Percentiles rank a stretch among this genome's conserved stretches.
Evolutionary conservation across 1,139 yeast genomes (phyloP).

Genomic region (Saccharomyces hybrid): DNA sequence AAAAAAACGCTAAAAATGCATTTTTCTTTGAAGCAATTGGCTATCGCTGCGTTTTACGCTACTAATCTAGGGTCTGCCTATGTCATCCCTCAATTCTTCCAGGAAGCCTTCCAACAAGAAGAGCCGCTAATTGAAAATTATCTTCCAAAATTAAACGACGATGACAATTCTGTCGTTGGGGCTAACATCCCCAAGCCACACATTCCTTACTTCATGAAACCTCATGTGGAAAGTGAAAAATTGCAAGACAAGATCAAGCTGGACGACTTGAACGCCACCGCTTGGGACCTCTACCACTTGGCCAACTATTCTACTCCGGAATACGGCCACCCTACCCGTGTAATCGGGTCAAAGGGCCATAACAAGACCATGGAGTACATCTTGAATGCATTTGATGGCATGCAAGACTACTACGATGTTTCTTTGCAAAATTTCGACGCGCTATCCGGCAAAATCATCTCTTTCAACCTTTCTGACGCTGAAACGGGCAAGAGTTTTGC

Average conservation of each 20-base stretch:
- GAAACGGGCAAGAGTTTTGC: slow-evolving; percentile 40
- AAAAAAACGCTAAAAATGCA: not conserved
- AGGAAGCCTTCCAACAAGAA: slow-evolving; percentile 14
- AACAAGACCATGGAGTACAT: slow-evolving; percentile 70
- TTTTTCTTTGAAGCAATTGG: slow-evolving; percentile 2
- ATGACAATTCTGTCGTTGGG: not conserved
- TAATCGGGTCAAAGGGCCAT: slow-evolving; percentile 85
- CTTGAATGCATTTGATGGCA: slow-evolving; percentile 44
- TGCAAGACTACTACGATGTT: slow-evolving; percentile 59
- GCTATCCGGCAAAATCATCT: slow-evolving; percentile 54
- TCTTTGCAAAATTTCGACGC: slow-evolving; percentile 66
- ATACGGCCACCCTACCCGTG: slow-evolving; percentile 85
- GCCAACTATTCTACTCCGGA: slow-evolving; percentile 53
- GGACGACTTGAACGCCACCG: slow-evolving; percentile 53
- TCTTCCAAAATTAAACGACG: not conserved
- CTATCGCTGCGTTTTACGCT: not conserved
- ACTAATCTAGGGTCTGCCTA: slow-evolving; percentile 11
- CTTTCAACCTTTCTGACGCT: slow-evolving; percentile 44
- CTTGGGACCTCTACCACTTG: slow-evolving; percentile 51
- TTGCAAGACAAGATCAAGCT: slow-evolving; percentile 55
- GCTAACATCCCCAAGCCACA: slow-evolving; percentile 16
- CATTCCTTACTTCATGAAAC: slow-evolving; percentile 30
- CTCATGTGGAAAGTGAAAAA: slow-evolving; percentile 51
- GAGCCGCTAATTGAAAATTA: too few species aligned
- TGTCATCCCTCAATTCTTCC: slow-evolving; percentile 19